Evolutionary conservation across 306 rosid species (phyloP), one percentile per base, ranked within the genome.

Genomic region (Dryas drummondii): DNA sequence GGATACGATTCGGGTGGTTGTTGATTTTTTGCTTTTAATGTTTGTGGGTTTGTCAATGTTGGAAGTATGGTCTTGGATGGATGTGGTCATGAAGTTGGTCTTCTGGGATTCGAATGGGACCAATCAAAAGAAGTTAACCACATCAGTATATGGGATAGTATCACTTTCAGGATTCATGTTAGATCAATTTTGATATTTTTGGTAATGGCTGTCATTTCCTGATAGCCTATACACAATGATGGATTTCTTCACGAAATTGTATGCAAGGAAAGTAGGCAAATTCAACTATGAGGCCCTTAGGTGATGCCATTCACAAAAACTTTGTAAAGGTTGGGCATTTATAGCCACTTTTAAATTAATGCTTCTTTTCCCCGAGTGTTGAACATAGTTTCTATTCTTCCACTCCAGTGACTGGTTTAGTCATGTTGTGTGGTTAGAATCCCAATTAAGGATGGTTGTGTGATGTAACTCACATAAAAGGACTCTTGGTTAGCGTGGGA

Each of bases 1-100:
- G 47, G 73, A 48, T 67, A 67, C 32, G 60, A 69, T 51, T 26
- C 37, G 15, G 60, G 59, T 69, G 32, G 73, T 52, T 45, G 56
- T 72, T 72, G 54, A 19, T 1, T 42, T 44, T 65, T 65, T 65
- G 27, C 15, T 65, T 16, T 63, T 63, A 14, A 63, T 42, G 68
- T 63, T 16, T 63, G 37, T 32, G 68, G 1, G 52, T n/a, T 9
- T 42, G n/a, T 44, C 45, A n/a, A 65, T n/a, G 70, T 4, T 11
- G 32, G 17, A 44, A 65, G n/a, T 42, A 19, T 13, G 16, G 70
- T 65, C 52, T 65, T 65, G 52, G 52, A 44, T 44, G 70, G 8
- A 22, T n/a, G 70, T 65, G 70, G 45, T 65, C 37, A 42, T 42
- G 70, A 19, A 17, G 70, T 42, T 64, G 51, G 46, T 14, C n/a